A percentile compares a stretch with the other conserved stretches of the same genome.
phyloP scores from a whole-genome alignment of 2,329 filamentous ascomycete genomes.

The Pseudocercospora pini-densiflorae region DNA sequence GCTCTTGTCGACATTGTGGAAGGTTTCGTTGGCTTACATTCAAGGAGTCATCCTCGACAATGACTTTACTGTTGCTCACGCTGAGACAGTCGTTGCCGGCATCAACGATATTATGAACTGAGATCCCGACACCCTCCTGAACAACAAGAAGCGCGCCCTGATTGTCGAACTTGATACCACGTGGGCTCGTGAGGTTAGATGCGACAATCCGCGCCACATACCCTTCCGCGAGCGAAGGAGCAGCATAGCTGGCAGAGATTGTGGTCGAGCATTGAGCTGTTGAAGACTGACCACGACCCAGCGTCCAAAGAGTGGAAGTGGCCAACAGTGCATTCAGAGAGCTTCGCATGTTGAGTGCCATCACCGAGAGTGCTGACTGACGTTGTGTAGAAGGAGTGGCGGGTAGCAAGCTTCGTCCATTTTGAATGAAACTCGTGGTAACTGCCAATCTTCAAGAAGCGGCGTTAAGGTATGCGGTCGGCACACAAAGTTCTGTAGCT shows the following conservation, averaged over 20 bases:
- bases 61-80: constrained; percentile 27
- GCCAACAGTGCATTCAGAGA: not conserved
- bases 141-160: constrained; percentile 56
- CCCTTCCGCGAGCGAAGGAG: constrained; percentile 48
- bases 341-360: not conserved
- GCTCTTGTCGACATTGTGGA: not conserved
- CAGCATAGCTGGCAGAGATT: constrained; percentile 43
- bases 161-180: constrained; percentile 54
- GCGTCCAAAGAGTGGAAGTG: not conserved
- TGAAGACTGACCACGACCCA: constrained; percentile 20
- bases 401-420: not conserved
- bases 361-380: not conserved
- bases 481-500: constrained; percentile 1
- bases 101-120: constrained; percentile 31
- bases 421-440: not conserved
- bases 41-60: constrained; percentile 41
- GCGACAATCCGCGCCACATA: constrained; percentile 53
- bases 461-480: not conserved
- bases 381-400: not conserved
- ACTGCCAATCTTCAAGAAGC: not conserved
- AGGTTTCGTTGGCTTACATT: constrained; percentile 40
- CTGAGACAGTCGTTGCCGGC: constrained; percentile 33
- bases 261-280: constrained; percentile 40
- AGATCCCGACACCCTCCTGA: constrained; percentile 42
- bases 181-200: constrained; percentile 49